A percentile compares a stretch with the other conserved stretches of the same genome.
Evolutionary conservation across 2,329 filamentous ascomycete species (phyloP).

Genomic region (Curvularia sp.): DNA sequence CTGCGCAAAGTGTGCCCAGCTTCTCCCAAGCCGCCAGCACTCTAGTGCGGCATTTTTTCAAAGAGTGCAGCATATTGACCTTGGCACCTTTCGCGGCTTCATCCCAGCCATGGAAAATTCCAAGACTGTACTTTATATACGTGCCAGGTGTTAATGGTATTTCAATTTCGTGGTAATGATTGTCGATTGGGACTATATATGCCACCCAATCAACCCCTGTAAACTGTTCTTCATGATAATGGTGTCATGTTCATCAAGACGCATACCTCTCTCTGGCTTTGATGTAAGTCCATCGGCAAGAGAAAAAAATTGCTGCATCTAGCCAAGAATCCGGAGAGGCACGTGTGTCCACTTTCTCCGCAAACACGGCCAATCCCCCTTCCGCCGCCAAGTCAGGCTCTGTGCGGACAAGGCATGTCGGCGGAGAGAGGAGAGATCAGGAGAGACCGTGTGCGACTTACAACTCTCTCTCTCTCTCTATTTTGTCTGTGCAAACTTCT

Average conservation of each 20-base stretch:
- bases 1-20: conserved; percentile 11
- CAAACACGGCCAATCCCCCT: conserved; percentile 1
- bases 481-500: conserved; percentile 9
- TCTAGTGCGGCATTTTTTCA: conserved; percentile 14
- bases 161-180: neutral
- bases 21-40: conserved; percentile 11
- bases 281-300: no score
- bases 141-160: neutral
- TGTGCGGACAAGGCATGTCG: conserved; percentile 11
- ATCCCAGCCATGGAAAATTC: conserved; percentile 5
- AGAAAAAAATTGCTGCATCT: neutral
- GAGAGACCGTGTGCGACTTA: conserved; percentile 13
- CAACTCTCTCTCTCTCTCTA: neutral
- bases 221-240: neutral
- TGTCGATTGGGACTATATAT: neutral
- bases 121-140: neutral
- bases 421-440: conserved; percentile 13
- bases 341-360: conserved; percentile 8
- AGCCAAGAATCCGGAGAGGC: conserved; percentile 6
- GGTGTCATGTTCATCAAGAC: neutral
- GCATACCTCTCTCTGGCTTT: no score
- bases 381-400: conserved; percentile 15
- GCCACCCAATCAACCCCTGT: neutral
- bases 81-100: conserved; percentile 1
- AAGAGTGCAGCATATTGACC: neutral